Evolutionary conservation across 441 rosid genomes (phyloP).

Genomic region (Adansonia rubrostipa): DNA sequence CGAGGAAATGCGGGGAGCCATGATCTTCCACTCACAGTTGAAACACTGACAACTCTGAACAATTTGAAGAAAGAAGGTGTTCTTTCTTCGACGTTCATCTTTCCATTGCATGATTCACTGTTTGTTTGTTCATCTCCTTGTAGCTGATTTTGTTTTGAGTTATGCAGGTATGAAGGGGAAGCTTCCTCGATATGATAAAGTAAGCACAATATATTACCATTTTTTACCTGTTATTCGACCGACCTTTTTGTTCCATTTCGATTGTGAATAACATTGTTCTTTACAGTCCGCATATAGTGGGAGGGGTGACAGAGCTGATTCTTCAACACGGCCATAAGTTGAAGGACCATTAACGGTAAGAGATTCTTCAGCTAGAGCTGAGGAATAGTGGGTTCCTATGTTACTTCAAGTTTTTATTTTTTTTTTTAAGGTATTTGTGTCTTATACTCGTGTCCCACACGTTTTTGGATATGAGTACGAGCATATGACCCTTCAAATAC

Average conservation of each 20-base stretch:
- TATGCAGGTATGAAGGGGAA: too few relatives aligned
- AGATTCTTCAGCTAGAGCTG: conserved; percentile 22
- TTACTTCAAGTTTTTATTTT: too few relatives aligned
- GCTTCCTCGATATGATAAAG: too few relatives aligned
- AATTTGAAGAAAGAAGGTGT: conserved; percentile 75
- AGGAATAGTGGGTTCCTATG: background rate
- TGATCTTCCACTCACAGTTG: conserved; percentile 82
- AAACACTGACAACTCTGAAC: conserved; percentile 62
- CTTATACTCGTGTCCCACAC: too few relatives aligned
- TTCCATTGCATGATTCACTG: conserved; percentile 12
- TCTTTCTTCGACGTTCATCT: conserved; percentile 22
- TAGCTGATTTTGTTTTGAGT: too few relatives aligned
- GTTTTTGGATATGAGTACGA: too few relatives aligned
- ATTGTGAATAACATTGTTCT: conserved; percentile 21
- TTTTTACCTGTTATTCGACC: conserved; percentile 13
- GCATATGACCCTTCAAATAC: too few relatives aligned
- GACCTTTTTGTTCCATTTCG: conserved; percentile 12
- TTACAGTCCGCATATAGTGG: conserved; percentile 88
- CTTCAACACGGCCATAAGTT: conserved; percentile 82
- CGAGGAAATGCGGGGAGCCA: conserved; percentile 99
- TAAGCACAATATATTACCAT: background rate
- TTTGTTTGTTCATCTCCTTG: background rate
- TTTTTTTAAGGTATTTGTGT: too few relatives aligned
- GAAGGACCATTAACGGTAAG: conserved; percentile 88
- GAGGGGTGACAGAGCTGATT: conserved; percentile 89